Evolutionary conservation across 1,284 basidiomycete species (phyloP), one percentile per base, ranked within the genome.

Genomic region (Boletus sp.): DNA sequence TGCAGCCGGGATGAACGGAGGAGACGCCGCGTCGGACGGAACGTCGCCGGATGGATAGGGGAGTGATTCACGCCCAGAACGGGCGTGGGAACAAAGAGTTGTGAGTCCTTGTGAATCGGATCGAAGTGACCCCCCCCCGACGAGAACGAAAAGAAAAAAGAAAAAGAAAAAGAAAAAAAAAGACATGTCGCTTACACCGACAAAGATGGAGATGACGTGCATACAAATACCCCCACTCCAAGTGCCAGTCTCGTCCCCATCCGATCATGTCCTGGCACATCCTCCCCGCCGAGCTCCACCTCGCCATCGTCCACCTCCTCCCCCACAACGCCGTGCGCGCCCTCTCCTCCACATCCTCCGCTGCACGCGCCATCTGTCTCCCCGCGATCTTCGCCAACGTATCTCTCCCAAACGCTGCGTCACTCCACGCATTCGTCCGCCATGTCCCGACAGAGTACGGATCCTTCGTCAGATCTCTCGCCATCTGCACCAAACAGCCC

Each of bases 231-330:
- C 20, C 27, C n/a, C n/a, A n/a, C n/a, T n/a, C n/a, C n/a, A n/a
- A n/a, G n/a, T n/a, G n/a, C n/a, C n/a, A n/a, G n/a, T n/a, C n/a
- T 12, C 33, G 0, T 4, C 33, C 30, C 16, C 44, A 19, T 16
- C 17, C 34, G 65, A 3, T n/a, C n/a, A 67, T 73, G 56, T 69
- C 65, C 57, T 87, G 84, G 84, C 56, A 69, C 49, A 36, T 63
- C 30, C 80, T 88, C 55, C 84, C 84, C 33, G 67, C 70, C 1
- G 85, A 88, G 56, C 79, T 88, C 64, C 80, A 80, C 65, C 71
- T 82, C 57, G 68, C 75, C 25, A 60, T 88, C 60, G 67, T 81
- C 39, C 74, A 72, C 34, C 62, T 68, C 46, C 75, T 87, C 60
- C 72, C 74, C 41, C 52, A 61, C 20, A 7, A 44, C 32, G 65